Evolutionary conservation across 345 rosid species (phyloP), one percentile per base, ranked within the genome.

Genomic region (Cardamine occulta): DNA sequence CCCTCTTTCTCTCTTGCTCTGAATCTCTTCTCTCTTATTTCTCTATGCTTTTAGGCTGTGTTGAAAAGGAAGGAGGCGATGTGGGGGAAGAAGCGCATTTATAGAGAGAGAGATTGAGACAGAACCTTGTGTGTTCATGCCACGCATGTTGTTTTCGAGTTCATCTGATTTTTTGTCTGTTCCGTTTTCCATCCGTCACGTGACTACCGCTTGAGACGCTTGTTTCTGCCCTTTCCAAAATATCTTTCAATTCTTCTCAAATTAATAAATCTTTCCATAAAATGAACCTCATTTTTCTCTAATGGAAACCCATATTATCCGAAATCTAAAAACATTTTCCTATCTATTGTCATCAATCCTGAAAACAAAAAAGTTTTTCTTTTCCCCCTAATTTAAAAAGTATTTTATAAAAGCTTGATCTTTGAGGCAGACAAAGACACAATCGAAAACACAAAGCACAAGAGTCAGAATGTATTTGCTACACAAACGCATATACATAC

Each of bases 41-140:
- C 49, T 63, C 52, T 37, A 39, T 39, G 73, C 58, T 70, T 31
- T 58, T 34, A 17, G 35, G 63, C 10, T 54, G 40, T 35, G 21
- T 17, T 35, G 9, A 55, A 15, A 51, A 13, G 66, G 67, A 53
- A 71, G 79, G 76, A 18, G 72, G 34, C 63, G 66, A 44, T 59
- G 54, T 44, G 76, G 47, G 26, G 60, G 63, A 10, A 21, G 63
- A 51, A 28, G 76, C 18, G 59, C 35, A 44, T 37, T 8, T 70
- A 77, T 80, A 77, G 78, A 84, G 73, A 37, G 73, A 24, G 68
- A 71, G 60, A 57, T n/a, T 24, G 69, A 55, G 44, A 60, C 40
- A 21, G 15, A 42, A 63, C 72, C 72, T 44, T 13, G n/a, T 29
- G 19, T 42, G 60, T 45, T 73, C 39, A 68, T 77, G 83, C 75